Evolutionary conservation across 2,329 filamentous ascomycete species (phyloP), one percentile per base, ranked within the genome.

Genomic region (Trichoderma simmonsii): DNA sequence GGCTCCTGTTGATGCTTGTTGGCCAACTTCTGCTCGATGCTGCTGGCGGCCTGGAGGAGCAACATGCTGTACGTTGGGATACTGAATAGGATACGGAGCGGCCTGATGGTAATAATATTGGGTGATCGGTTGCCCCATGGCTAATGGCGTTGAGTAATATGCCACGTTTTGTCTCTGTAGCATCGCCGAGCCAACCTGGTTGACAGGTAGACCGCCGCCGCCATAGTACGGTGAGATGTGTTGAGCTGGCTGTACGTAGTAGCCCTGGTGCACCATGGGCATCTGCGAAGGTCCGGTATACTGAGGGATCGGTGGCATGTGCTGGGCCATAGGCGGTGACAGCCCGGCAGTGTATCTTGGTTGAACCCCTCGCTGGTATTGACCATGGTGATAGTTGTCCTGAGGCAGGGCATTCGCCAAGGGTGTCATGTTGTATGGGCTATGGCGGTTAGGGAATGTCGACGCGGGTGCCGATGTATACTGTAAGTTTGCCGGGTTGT

Each of bases 221-320:
- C 78, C 80, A 73, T 86, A 87, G 73, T 83, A 87, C 14, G 81
- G 83, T n/a, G 67, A 24, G 15, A 80, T 76, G 73, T 84, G 81
- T 36, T 83, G 83, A 57, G 84, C 82, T 64, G 85, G 85, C 9
- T 83, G 80, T 68, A 85, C 73, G 73, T 88, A 88, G 74, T 85
- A 88, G 28, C 82, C 82, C 62, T 85, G 85, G 21, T 77, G 79
- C 26, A 79, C 73, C 72, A 85, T 77, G 18, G 80, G 77, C 75
- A 86, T 81, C 28, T 78, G 73, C 9, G 77, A 75, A 71, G 83
- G 83, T 1, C 78, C 78, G 14, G 79, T 77, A 71, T 82, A 87
- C 54, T 83, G 84, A 21, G 80, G 73, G 75, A 85, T 81, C 51
- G 80, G 82, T n/a, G 79, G 74, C 74, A 81, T 78, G 36, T 81